phyloP scores from a whole-genome alignment of 1,139 yeast species.

The Yamadazyma mexicana region DNA sequence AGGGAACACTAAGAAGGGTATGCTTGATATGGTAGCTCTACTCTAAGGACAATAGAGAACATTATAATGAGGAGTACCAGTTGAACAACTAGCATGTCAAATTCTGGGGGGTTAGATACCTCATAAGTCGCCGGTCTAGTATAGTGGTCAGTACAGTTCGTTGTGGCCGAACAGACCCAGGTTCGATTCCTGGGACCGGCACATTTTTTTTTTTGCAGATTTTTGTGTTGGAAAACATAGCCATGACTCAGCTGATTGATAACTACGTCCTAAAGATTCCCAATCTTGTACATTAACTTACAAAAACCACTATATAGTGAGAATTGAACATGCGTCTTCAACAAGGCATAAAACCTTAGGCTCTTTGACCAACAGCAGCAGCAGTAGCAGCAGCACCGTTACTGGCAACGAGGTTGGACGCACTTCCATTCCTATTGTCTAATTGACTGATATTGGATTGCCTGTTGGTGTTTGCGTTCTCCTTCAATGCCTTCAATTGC shows the following conservation, averaged over 20 bases:
- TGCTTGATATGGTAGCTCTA: too few relatives aligned
- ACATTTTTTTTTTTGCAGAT: constrained; percentile 11
- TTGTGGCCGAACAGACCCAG: constrained; percentile 22
- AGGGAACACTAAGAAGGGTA: too few relatives aligned
- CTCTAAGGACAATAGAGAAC: too few relatives aligned
- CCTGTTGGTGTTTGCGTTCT: constrained; percentile 62
- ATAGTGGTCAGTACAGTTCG: constrained; percentile 21
- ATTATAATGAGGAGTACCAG: too few relatives aligned
- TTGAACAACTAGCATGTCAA: neutral
- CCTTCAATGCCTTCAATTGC: constrained; percentile 92
- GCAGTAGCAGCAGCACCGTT: neutral
- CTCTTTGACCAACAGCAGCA: constrained; percentile 11
- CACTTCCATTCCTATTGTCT: constrained; percentile 5
- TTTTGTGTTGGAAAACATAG: too few relatives aligned
- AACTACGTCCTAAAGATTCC: too few relatives aligned
- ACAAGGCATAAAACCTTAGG: constrained; percentile 3
- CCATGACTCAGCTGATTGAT: too few relatives aligned
- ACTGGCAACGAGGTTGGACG: constrained; percentile 1
- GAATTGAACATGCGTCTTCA: too few relatives aligned
- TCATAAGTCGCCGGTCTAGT: constrained; percentile 17
- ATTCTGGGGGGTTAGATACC: neutral
- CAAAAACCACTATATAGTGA: too few relatives aligned
- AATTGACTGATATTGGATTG: constrained; percentile 19
- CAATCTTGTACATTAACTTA: too few relatives aligned
- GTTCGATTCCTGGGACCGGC: constrained; percentile 24